Percentiles rank a stretch among this genome's conserved stretches.
phyloP scores from a whole-genome alignment of 352 stramenopile genomes.

The Pythium guiyangense region DNA sequence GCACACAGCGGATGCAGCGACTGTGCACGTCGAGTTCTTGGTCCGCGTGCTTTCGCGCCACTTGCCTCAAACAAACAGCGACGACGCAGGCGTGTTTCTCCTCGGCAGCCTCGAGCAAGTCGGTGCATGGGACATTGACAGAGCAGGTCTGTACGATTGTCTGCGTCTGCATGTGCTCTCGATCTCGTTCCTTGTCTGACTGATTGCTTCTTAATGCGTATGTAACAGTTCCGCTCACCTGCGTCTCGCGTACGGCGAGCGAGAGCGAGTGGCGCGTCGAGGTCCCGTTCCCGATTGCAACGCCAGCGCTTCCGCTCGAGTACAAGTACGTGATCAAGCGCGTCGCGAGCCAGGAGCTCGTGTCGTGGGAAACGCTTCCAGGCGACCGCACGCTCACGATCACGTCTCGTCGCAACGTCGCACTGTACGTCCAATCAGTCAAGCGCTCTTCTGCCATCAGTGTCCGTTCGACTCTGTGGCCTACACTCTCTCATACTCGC shows the following conservation, averaged over 20 bases:
- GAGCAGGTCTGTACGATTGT: constrained; percentile 27
- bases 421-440: constrained; percentile 40
- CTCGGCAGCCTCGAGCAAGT: constrained; percentile 49
- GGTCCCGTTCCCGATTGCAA: constrained; percentile 20
- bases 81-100: constrained; percentile 36
- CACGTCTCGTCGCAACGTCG: constrained; percentile 36
- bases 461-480: not conserved
- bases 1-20: not conserved
- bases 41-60: constrained; percentile 27
- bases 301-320: constrained; percentile 32
- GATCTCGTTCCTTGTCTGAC: no score
- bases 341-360: constrained; percentile 23
- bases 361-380: constrained; percentile 71
- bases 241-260: constrained; percentile 16
- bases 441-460: not conserved
- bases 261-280: constrained; percentile 39
- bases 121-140: constrained; percentile 51
- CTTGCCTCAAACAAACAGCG: not conserved
- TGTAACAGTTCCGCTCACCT: constrained; percentile 36
- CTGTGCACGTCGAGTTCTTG: constrained; percentile 21
- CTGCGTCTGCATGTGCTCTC: not conserved
- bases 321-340: constrained; percentile 80
- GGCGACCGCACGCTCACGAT: constrained; percentile 62
- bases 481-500: no score
- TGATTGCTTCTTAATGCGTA: not conserved